Base-by-base conservation (phyloP, 345 rosid species). In the Bruguiera parviflora region DNA sequence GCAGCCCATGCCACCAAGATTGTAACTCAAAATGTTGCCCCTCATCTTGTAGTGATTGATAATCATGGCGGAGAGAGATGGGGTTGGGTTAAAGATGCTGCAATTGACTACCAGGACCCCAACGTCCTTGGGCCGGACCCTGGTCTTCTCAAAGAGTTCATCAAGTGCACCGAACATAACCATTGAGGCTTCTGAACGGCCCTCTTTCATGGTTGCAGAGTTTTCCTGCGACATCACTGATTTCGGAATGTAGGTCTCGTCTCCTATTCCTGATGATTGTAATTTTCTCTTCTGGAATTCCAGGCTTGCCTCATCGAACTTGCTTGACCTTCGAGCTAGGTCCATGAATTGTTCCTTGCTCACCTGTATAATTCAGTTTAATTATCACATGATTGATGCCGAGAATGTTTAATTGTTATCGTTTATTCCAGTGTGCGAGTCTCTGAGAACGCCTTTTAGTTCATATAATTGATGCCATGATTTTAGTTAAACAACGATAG, bases 1-100 rank as follows among this genome's bases (percentile, higher is more conserved):
- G 77, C 97, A 95, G 1, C 99, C 97, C 99, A 95, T 92, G 0
- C 97, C 96, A 3, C 97, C 99, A 0, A 95, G 90, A 63, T 95
- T 95, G 81, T 84, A 95, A 74, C 97, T 95, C 51, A 95, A 71
- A 47, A 95, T 82, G 77, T 95, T 95, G 6, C 99, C 96, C 67
- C 97, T 82, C 99, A 92, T 95, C 68, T 89, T 95, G 75, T 90
- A 95, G 65, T 88, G 99, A 77, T 95, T 95, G 27, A 95, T 95
- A 28, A 92, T 81, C 96, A 95, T 95, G 1, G 96, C 97, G 0
- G 99, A 95, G 33, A 95, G 82, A 0, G 96, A 92, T 2, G 97
- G 99, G 0, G 99, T 95, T 0, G 99, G 99, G 77, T 95, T 95
- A 67, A 95, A 95, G 61, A 92, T 80, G 79, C 97, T 95, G 77